Percentiles rank a stretch among this genome's conserved stretches.
Conservation (phyloP, 75 land plant species). For the Cunninghamia lanceolata region DNA sequence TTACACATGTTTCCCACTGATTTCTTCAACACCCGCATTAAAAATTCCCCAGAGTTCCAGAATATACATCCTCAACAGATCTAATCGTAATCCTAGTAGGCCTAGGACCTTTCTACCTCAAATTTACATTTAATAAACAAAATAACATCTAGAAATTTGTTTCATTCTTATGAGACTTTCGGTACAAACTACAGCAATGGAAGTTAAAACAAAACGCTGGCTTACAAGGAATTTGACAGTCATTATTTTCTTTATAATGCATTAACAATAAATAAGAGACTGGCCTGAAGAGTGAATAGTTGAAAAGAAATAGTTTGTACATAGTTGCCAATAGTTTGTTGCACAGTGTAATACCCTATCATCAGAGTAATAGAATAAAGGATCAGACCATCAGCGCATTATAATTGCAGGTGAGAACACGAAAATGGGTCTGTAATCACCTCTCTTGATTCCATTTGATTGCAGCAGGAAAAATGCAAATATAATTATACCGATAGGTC, state of each 20-base stretch:
- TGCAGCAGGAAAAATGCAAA: not conserved
- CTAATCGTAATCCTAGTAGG: not conserved
- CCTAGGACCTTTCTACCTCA: not conserved
- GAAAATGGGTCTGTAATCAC: not conserved
- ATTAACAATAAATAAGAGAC: not conserved
- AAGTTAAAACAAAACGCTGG: not conserved
- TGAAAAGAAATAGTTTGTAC: not conserved
- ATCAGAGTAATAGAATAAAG: not conserved
- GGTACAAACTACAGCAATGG: not conserved
- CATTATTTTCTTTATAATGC: not conserved
- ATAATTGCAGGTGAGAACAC: not conserved
- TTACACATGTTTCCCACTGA: slow-evolving; percentile 22
- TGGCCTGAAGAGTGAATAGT: not conserved
- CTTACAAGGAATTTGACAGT: not conserved
- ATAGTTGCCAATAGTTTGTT: not conserved
- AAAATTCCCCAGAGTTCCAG: not conserved
- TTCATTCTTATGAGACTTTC: not conserved
- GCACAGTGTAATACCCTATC: not conserved
- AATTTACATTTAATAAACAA: not conserved
- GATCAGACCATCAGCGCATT: not conserved
- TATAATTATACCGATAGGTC: not conserved
- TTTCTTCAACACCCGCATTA: not conserved
- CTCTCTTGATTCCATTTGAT: not conserved
- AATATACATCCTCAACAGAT: not conserved
- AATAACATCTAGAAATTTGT: not conserved